Conservation (phyloP, 768 basidiomycete genomes). For the Suillus tomentosus region DNA sequence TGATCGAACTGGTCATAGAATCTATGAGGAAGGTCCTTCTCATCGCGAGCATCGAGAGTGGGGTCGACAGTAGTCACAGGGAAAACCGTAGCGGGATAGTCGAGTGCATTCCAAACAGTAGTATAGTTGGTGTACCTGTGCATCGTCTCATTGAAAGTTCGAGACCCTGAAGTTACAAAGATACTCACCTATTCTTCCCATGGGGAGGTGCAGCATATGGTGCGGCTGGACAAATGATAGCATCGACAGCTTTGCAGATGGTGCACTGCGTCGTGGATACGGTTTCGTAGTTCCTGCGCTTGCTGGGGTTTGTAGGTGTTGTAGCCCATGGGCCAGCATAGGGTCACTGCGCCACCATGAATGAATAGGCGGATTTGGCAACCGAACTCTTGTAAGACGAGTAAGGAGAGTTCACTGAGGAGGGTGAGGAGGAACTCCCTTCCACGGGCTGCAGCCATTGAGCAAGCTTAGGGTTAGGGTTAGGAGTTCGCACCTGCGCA, state of each 20-base stretch:
- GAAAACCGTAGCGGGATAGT: slow-evolving; percentile 61
- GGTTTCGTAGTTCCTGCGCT: too few species aligned
- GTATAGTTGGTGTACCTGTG: slow-evolving; percentile 55
- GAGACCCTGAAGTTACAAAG: slow-evolving; percentile 5
- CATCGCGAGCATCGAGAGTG: slow-evolving; percentile 40
- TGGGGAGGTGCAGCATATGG: slow-evolving; percentile 66
- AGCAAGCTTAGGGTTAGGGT: too few species aligned
- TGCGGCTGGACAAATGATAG: slow-evolving; percentile 66
- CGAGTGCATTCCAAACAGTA: slow-evolving; percentile 66
- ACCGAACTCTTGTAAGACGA: too few species aligned
- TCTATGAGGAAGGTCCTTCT: slow-evolving; percentile 41
- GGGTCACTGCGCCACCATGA: too few species aligned
- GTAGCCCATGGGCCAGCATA: too few species aligned
- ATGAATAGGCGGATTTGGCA: too few species aligned
- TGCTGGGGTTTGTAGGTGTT: too few species aligned
- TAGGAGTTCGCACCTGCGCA: too few species aligned
- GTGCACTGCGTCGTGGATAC: too few species aligned
- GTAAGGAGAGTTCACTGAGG: too few species aligned
- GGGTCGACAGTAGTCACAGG: slow-evolving; percentile 59
- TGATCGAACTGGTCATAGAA: slow-evolving; percentile 54
- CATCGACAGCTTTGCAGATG: slow-evolving; percentile 58
- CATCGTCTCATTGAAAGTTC: slow-evolving; percentile 8
- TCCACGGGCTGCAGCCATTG: too few species aligned
- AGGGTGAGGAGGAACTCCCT: too few species aligned
- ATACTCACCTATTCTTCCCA: slow-evolving; percentile 52